These are phyloP conservation scores for Datura wrightii DNA, from an alignment of 257 asterid genomes.

Conservation along the genomic window DNA sequence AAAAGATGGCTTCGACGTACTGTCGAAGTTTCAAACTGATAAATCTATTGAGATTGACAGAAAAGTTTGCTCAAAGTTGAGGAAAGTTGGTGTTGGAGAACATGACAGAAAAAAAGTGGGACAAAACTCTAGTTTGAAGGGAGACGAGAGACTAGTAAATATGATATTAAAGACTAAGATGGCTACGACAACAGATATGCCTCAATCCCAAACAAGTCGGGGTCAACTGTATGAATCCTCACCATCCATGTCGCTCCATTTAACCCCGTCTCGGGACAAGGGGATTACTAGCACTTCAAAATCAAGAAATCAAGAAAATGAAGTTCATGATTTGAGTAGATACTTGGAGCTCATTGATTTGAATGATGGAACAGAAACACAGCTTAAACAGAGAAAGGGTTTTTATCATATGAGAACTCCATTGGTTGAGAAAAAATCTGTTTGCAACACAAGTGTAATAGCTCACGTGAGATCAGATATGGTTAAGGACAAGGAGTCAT, in stretches of 20 bases:
- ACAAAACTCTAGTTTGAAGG: too few relatives aligned
- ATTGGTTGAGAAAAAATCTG: constrained; percentile 53
- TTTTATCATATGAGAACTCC: constrained; percentile 55
- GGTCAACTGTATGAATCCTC: not conserved
- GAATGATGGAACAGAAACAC: constrained; percentile 33
- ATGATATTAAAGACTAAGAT: constrained; percentile 32
- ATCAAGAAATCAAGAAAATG: constrained; percentile 31
- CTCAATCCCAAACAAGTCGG: not conserved
- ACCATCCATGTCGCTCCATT: too few relatives aligned
- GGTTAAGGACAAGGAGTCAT: constrained; percentile 35
- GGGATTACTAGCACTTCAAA: not conserved
- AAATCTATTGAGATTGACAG: constrained; percentile 17
- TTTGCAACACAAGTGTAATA: constrained; percentile 36
- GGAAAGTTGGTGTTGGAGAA: constrained; percentile 35
- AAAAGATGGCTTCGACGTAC: constrained; percentile 31
- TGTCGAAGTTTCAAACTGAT: not conserved
- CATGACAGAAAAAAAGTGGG: constrained; percentile 36
- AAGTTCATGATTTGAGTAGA: constrained; percentile 49
- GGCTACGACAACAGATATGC: not conserved
- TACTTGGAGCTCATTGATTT: constrained; percentile 56
- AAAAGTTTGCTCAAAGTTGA: constrained; percentile 32
- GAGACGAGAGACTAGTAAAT: not conserved
- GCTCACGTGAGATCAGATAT: constrained; percentile 38
- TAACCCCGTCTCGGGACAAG: not conserved
- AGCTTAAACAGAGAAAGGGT: not conserved